These are phyloP conservation scores for Brettanomyces naardenensis DNA, from an alignment of 805 yeast genomes.

Conservation along the genomic window DNA sequence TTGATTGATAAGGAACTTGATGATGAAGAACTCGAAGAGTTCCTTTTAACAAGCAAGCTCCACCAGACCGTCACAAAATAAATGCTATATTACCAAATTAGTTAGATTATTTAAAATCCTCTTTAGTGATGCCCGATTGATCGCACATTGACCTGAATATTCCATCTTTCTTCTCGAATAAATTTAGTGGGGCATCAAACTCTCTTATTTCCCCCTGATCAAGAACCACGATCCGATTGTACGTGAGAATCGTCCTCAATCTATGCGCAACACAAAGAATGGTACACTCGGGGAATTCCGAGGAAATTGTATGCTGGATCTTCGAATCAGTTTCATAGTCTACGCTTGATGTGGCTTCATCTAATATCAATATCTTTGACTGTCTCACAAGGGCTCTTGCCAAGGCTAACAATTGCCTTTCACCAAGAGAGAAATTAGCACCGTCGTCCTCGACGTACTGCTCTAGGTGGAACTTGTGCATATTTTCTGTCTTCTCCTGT, in stretches of 20 bases:
- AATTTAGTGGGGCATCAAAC: constrained; percentile 41
- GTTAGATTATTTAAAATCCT: constrained; percentile 34
- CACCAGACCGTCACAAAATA: too few relatives aligned
- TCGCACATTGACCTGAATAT: constrained; percentile 45
- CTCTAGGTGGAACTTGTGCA: constrained; percentile 56
- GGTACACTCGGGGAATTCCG: constrained; percentile 55
- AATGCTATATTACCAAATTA: too few relatives aligned
- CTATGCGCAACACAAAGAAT: constrained; percentile 70
- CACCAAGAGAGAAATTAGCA: constrained; percentile 62
- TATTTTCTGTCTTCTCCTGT: constrained; percentile 25
- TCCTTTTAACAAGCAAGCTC: not conserved
- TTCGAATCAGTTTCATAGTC: constrained; percentile 65
- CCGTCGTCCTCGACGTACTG: constrained; percentile 62
- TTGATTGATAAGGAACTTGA: not conserved
- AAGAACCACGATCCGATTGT: constrained; percentile 52
- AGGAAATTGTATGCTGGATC: constrained; percentile 51
- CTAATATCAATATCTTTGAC: constrained; percentile 54
- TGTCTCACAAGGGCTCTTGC: constrained; percentile 65
- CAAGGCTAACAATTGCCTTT: constrained; percentile 59
- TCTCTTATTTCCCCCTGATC: constrained; percentile 50
- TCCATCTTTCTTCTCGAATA: constrained; percentile 35
- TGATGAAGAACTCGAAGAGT: not conserved
- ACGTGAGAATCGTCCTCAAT: constrained; percentile 50
- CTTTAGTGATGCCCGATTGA: constrained; percentile 33
- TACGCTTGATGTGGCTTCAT: constrained; percentile 74